A percentile compares a stretch with the other conserved stretches of the same genome.
phyloP scores from a whole-genome alignment of 2,329 filamentous ascomycete genomes.

The Parastagonospora nodorum region DNA sequence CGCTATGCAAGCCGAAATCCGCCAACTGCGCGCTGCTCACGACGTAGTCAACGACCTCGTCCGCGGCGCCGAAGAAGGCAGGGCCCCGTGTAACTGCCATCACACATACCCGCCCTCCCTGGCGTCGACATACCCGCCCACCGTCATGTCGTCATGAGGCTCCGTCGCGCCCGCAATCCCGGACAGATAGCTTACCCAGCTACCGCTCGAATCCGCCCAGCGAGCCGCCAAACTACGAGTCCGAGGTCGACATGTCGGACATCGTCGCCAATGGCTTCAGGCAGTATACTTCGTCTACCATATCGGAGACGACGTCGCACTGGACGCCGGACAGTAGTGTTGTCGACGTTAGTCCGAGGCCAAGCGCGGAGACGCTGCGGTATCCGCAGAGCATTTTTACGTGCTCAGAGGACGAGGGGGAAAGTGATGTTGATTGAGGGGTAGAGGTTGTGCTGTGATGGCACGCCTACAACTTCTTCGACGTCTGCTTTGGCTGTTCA shows the following conservation, averaged over 20 bases:
- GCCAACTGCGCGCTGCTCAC: slow-evolving; percentile 57
- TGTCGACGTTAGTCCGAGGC: slow-evolving; percentile 45
- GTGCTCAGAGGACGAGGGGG: slow-evolving; percentile 27
- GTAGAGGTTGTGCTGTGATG: background rate
- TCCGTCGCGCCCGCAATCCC: slow-evolving; percentile 42
- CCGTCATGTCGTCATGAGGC: slow-evolving; percentile 26
- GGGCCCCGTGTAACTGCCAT: slow-evolving; percentile 27
- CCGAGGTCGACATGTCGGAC: slow-evolving; percentile 44
- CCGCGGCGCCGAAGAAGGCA: slow-evolving; percentile 45
- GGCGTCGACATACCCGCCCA: slow-evolving; percentile 38
- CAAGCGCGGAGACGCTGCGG: slow-evolving; percentile 45
- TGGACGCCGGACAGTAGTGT: slow-evolving; percentile 48
- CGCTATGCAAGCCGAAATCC: slow-evolving; percentile 52
- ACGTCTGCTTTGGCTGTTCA: background rate
- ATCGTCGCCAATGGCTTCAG: slow-evolving; percentile 51
- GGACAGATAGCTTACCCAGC: slow-evolving; percentile 51
- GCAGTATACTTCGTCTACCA: slow-evolving; percentile 40
- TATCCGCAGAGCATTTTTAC: slow-evolving; percentile 32
- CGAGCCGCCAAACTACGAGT: slow-evolving; percentile 51
- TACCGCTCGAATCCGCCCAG: slow-evolving; percentile 49
- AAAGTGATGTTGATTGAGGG: slow-evolving; percentile 20
- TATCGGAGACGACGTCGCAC: slow-evolving; percentile 25
- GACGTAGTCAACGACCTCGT: slow-evolving; percentile 58
- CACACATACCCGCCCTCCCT: slow-evolving; percentile 33
- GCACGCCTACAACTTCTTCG: background rate